A percentile compares a stretch with the other conserved stretches of the same genome.
Evolutionary conservation across 805 yeast species (phyloP).

Genomic region (Candida schatavii): DNA sequence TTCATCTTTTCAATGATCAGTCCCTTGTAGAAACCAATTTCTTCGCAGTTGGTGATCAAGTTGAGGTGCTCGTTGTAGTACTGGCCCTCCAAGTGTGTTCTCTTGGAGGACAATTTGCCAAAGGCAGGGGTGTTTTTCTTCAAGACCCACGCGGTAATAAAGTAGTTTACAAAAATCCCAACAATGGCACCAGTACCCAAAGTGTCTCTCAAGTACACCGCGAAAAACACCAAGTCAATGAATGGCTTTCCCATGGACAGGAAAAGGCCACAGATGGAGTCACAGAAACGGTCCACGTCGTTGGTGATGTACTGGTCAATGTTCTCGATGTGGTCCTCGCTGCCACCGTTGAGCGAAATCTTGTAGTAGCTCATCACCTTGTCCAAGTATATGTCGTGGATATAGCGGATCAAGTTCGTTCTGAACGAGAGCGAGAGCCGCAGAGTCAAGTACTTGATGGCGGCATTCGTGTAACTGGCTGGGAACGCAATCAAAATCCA

Average conservation of each 20-base stretch:
- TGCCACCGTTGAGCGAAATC: constrained; percentile 55
- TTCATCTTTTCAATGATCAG: constrained; percentile 71
- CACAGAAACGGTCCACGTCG: constrained; percentile 78
- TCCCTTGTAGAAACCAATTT: constrained; percentile 92
- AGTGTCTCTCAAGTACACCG: constrained; percentile 78
- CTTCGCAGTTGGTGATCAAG: constrained; percentile 86
- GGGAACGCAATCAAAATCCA: constrained; percentile 93
- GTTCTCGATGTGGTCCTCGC: constrained; percentile 44
- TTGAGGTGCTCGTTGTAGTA: constrained; percentile 84
- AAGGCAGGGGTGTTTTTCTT: constrained; percentile 80
- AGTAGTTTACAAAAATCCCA: constrained; percentile 80
- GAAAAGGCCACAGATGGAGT: constrained; percentile 76
- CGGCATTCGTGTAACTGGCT: constrained; percentile 88
- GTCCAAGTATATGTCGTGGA: constrained; percentile 87
- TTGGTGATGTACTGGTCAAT: constrained; percentile 86
- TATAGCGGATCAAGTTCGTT: constrained; percentile 76
- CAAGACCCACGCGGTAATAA: constrained; percentile 71
- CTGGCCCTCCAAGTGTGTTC: constrained; percentile 81
- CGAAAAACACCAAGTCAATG: constrained; percentile 79
- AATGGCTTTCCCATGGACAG: constrained; percentile 90
- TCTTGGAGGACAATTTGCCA: constrained; percentile 69
- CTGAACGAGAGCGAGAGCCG: constrained; percentile 80
- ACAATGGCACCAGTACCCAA: constrained; percentile 83
- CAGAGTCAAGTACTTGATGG: constrained; percentile 76
- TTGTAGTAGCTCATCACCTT: constrained; percentile 80